A percentile compares a stretch with the other conserved stretches of the same genome.
These are phyloP conservation scores for Ascochyta viciae-villosae DNA, from an alignment of 2,329 filamentous ascomycete species.

Conservation along the genomic window DNA sequence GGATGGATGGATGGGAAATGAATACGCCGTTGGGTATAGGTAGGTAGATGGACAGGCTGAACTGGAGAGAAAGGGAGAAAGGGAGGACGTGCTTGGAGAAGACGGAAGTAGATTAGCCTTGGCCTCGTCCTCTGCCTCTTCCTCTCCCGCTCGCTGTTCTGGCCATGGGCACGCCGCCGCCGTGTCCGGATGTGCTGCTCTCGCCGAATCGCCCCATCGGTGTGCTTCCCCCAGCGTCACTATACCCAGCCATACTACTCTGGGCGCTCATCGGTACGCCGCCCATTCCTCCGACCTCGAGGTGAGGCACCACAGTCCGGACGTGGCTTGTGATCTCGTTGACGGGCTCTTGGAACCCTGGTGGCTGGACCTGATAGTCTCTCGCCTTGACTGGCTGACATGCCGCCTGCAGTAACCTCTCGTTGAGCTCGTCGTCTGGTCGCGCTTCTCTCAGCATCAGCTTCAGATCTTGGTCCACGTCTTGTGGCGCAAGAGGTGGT, in stretches of 20 bases:
- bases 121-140: conserved; percentile 39
- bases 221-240: conserved; percentile 46
- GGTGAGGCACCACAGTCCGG: conserved; percentile 38
- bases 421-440: conserved; percentile 49
- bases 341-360: conserved; percentile 38
- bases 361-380: conserved; percentile 46
- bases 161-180: conserved; percentile 45
- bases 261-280: conserved; percentile 52
- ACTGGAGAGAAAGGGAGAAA: too few species aligned
- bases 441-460: conserved; percentile 53
- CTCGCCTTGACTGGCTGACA: conserved; percentile 42
- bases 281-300: conserved; percentile 42
- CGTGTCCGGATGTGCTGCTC: conserved; percentile 26
- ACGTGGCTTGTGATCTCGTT: conserved; percentile 45
- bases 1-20: too few species aligned
- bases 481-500: conserved; percentile 50
- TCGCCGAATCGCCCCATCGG: conserved; percentile 46
- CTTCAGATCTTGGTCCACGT: conserved; percentile 58
- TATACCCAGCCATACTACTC: conserved; percentile 47
- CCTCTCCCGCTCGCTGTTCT: conserved; percentile 49
- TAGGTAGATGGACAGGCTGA: too few species aligned
- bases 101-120: too few species aligned
- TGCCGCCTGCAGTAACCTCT: conserved; percentile 47
- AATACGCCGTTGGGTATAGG: too few species aligned
- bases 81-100: too few species aligned